Base-by-base conservation (phyloP, 2,329 filamentous ascomycete genomes). In the Immersiporthe knoxdaviesiana region DNA sequence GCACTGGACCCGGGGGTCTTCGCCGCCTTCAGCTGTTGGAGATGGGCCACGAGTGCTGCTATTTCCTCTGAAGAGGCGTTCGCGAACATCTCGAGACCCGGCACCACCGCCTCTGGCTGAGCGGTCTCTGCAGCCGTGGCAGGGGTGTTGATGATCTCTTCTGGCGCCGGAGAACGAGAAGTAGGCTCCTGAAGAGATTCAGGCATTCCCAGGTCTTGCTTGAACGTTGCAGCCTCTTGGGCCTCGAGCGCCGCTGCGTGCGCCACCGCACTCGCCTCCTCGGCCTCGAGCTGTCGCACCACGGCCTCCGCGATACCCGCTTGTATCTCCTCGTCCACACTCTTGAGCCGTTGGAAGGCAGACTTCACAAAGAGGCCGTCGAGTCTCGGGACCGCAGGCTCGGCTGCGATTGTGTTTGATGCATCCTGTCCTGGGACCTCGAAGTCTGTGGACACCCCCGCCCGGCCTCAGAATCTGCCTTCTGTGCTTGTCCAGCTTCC, bases 261-360 rank as follows among this genome's bases (percentile, higher is more conserved):
- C n/a, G 54, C 64, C 3, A 16, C 54, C 12, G 64, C 62, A 21
- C 35, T 37, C 16, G 47, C 63, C 52, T 69, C 69, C 10, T 63
- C 60, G 32, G 54, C 70, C 56, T 69, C 67, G 16, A 71, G 68
- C 39, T 69, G 70, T 10, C 64, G 67, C 16, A 54, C 58, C 35
- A 77, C 70, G 7, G 76, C 72, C 14, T 68, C 72, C 10, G 75
- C 66, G 65, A 75, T 72, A 10, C 74, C 75, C 24, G 54, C 63
- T 67, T 77, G 74, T 63, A 75, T 74, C 72, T 71, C 70, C 58
- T 65, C 70, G 21, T 68, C 65, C 24, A 56, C 61, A 11, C 47
- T 37, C 50, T 59, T 67, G 64, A 71, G 61, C 30, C 60, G 65
- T 14, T 67, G 67, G 50, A 71, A 69, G 18, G 67, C 64, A 18